Percentiles rank a stretch among this genome's conserved stretches.
Evolutionary conservation across 1,284 basidiomycete species (phyloP).

Genomic region (Leccinum fallax): DNA sequence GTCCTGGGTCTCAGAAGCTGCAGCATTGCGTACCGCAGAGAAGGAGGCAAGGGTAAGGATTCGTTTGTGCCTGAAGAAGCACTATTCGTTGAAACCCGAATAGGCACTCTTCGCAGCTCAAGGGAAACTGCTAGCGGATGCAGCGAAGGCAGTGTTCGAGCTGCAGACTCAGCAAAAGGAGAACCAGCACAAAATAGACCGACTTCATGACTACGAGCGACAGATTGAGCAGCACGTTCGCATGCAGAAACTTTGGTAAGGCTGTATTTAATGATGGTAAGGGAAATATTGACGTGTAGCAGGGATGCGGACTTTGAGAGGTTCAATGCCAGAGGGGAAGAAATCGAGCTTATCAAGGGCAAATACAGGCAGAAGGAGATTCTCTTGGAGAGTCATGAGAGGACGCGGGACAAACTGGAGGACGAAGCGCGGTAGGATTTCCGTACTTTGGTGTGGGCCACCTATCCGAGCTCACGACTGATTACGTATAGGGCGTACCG

Average conservation of each 20-base stretch:
- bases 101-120: slow-evolving; percentile 72
- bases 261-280: background rate
- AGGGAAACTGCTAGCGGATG: slow-evolving; percentile 62
- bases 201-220: slow-evolving; percentile 69
- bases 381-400: slow-evolving; percentile 57
- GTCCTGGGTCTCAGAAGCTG: slow-evolving; percentile 62
- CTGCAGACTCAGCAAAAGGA: slow-evolving; percentile 69
- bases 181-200: slow-evolving; percentile 71
- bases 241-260: slow-evolving; percentile 71
- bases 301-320: slow-evolving; percentile 76
- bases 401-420: slow-evolving; percentile 52
- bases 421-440: slow-evolving; percentile 54
- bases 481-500: slow-evolving; percentile 47
- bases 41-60: slow-evolving; percentile 59
- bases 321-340: slow-evolving; percentile 63
- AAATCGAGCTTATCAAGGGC: slow-evolving; percentile 56
- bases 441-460: background rate
- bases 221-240: slow-evolving; percentile 73
- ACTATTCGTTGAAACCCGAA: slow-evolving; percentile 7
- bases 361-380: slow-evolving; percentile 66
- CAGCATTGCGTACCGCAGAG: slow-evolving; percentile 61
- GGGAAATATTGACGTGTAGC: slow-evolving; percentile 7
- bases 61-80: background rate
- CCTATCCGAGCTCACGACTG: slow-evolving; percentile 13
- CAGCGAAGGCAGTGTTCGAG: slow-evolving; percentile 58